A percentile compares a stretch with the other conserved stretches of the same genome.
Evolutionary conservation across 106 monocot genomes (phyloP).

Genomic region (Platanthera zijinensis): DNA sequence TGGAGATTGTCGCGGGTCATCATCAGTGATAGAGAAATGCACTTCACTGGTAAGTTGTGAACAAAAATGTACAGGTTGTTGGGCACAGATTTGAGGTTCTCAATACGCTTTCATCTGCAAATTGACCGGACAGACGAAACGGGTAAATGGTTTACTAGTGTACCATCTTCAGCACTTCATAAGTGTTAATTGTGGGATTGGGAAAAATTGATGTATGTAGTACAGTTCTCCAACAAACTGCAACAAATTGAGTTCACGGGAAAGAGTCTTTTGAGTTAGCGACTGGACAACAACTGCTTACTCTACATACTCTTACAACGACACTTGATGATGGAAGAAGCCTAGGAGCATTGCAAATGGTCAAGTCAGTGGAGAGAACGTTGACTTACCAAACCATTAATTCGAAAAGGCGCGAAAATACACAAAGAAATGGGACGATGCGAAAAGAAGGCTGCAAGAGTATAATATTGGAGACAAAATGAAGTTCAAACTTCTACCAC

Average conservation of each 20-base stretch:
- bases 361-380: too few species aligned
- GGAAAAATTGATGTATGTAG: neutral
- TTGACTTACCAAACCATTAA: too few species aligned
- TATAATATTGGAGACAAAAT: too few species aligned
- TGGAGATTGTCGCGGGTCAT: neutral
- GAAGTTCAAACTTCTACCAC: too few species aligned
- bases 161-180: neutral
- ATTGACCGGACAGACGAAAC: neutral
- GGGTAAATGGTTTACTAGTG: neutral
- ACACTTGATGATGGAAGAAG: too few species aligned
- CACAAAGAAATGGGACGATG: too few species aligned
- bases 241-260: neutral
- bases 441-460: too few species aligned
- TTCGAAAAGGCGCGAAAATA: too few species aligned
- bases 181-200: neutral
- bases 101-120: neutral
- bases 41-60: conserved; percentile 3
- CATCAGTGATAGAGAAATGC: neutral
- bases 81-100: neutral
- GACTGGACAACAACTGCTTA: too few species aligned
- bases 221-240: neutral
- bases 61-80: neutral
- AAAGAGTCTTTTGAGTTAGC: too few species aligned
- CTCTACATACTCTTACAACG: too few species aligned
- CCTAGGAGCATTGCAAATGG: too few species aligned